Base-by-base conservation (phyloP, 208 protist species). In the Leishmania braziliensis region DNA sequence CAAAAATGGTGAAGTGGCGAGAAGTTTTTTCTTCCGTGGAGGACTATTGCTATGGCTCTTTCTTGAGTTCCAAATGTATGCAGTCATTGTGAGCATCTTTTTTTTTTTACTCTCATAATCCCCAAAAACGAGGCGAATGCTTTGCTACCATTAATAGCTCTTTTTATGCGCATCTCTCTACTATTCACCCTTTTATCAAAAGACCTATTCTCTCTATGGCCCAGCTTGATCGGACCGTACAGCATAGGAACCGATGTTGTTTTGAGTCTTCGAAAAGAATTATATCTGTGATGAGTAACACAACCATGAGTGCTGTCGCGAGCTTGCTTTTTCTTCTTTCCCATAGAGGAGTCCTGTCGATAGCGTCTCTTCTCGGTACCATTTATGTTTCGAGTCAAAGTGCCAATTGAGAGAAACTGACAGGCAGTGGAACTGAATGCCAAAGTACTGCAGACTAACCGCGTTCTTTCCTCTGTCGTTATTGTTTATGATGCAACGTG, bases 111-210 rank as follows among this genome's bases (percentile, higher is more conserved):
- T 43, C 3, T 20, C 14, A 9, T 71, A 72, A 56, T 68, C 23
- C 36, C 29, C n/a, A 9, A 9, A 46, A 51, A 39, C 3, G 29
- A 6, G 16, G 2, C 29, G 9, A 0, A 20, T 20, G 5, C 26
- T 23, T 54, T 29, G 70, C 63, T 79, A 2, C 12, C 51, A 68
- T 74, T 54, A 79, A 5, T 72, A 51, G 58, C 29, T 84, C 12
- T 69, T 16, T 72, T 26, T 46, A 33, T 51, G 18, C 26, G 14
- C 51, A 16, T 78, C 39, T 58, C 46, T 60, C 18, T 23, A 36
- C 46, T 50, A 43, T 69, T 53, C 26, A 65, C 8, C 16, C 9
- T 78, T 72, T 48, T 3, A 33, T n/a, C 16, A 33, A 71, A 60
- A 70, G 26, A 80, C 23, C 26, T 14, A 36, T 20, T 26, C 46